Evolutionary conservation across 306 rosid species (phyloP), one percentile per base, ranked within the genome.

Genomic region (Arachis hypogaea): DNA sequence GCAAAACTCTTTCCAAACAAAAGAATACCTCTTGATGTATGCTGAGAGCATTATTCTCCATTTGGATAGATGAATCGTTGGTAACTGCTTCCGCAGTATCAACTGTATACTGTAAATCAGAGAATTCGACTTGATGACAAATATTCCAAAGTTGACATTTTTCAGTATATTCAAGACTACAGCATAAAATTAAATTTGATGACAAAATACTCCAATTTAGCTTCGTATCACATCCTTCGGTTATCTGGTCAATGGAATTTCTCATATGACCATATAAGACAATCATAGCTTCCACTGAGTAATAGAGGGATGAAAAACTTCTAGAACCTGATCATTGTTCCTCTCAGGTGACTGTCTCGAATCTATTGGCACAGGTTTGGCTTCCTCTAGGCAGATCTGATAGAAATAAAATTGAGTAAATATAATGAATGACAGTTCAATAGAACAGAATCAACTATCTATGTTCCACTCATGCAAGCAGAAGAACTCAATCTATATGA

Each of bases 21-120:
- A 79, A 45, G 60, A 71, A 66, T 81, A 89, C 95, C 92, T 83
- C 90, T 58, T 77, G 88, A 28, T 67, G 87, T 22, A 87, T 74
- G 81, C 65, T 67, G 28, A 85, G 80, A 36, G 78, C 77, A 59
- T 80, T 79, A 80, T 82, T 82, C 83, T 84, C 87, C 75, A 84
- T 59, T 78, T 82, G 85, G 63, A 87, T 70, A 75, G 88, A 78
- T 44, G 83, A 46, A 44, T 59, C 71, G 45, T 78, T 62, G 6
- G 80, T 63, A 67, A 78, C 83, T 42, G 83, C 81, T 81, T 77
- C 86, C 41, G 80, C 75, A 66, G 87, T 68, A 80, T 77, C 85
- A 11, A 72, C 80, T 5, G 78, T 54, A 74, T 67, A 78, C 94
- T 89, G 87, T 81, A 83, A 38, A 66, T 42, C 59, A 73, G 61